Conservation (phyloP, 345 rosid species). For the Eucalyptus regnans region DNA sequence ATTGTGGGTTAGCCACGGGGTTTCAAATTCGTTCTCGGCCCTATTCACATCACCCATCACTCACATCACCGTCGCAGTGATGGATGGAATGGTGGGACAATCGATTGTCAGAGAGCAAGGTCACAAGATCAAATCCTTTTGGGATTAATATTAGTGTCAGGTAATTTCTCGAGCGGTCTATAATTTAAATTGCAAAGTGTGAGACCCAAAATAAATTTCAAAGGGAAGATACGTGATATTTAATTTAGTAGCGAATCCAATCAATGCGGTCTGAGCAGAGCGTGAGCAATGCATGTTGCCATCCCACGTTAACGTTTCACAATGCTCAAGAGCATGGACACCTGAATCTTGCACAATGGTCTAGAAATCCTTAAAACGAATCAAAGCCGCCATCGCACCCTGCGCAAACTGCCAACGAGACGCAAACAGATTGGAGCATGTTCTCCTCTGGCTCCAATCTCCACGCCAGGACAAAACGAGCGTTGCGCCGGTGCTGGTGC, state of each 20-base stretch:
- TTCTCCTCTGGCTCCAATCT: neutral
- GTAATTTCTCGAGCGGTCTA: rapidly evolving
- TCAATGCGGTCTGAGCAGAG: rapidly evolving
- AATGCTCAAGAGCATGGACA: neutral
- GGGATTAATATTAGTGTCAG: rapidly evolving
- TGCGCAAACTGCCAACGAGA: neutral
- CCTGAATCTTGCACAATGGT: neutral
- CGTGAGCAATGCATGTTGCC: neutral
- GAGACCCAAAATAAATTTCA: rapidly evolving
- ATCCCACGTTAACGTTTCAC: neutral
- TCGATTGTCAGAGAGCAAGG: neutral
- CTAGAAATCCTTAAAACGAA: neutral
- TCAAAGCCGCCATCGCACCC: neutral
- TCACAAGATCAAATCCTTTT: rapidly evolving
- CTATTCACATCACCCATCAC: neutral
- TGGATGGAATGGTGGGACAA: neutral
- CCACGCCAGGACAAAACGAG: neutral
- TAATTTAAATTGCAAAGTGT: rapidly evolving
- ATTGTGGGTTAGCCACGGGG: rapidly evolving
- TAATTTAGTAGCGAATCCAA: neutral
- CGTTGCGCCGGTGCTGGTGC: neutral
- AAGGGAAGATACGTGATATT: rapidly evolving
- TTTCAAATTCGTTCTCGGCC: neutral
- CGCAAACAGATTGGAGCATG: neutral
- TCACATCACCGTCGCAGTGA: rapidly evolving